Evolutionary conservation across 352 stramenopile species (phyloP), one percentile per base, ranked within the genome.

Genomic region (Phytophthora constricta): DNA sequence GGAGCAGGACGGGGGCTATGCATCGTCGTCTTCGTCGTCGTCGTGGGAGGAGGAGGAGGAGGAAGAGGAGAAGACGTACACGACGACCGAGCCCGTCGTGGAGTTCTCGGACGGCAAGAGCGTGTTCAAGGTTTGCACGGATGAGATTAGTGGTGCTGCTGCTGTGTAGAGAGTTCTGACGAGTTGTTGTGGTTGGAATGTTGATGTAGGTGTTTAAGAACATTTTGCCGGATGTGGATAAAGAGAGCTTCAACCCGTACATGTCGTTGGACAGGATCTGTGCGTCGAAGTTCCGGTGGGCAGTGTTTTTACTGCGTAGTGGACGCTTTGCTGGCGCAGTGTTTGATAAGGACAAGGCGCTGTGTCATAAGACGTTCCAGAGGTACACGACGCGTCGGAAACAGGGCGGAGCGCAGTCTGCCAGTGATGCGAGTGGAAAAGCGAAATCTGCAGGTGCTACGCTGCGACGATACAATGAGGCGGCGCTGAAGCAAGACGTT

Each of bases 301-400:
- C 84, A 0, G 80, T 98, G 19, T 82, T 98, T 27, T 65, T 98
- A n/a, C 62, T 98, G 17, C 91, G 90, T 60, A 97, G 88, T 46
- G 96, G 96, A 14, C 80, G 94, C 49, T 98, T 98, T 76, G 95
- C 92, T 4, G 91, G 86, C 5, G 94, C 87, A 17, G 79, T 98
- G 7, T 98, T 97, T 71, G 76, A 94, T 34, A 82, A 86, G 65
- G 89, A 94, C 34, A 93, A 91, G 67, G 96, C 93, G 34, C 26
- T 98, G 17, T 86, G 85, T 41, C 96, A 99, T 72, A 97, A 96
- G 71, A 95, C 93, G 41, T 97, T 95, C 46, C 86, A 96, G 58
- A 79, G 92, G 17, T 99, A 99, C 77, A 99, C 96, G 8, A 90
- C 95, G 5, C 86, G 96, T 33, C 88, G 95, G 53, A 97, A 97